Evolutionary conservation across 2,329 filamentous ascomycete genomes (phyloP).

Genomic region (Colletotrichum filicis): DNA sequence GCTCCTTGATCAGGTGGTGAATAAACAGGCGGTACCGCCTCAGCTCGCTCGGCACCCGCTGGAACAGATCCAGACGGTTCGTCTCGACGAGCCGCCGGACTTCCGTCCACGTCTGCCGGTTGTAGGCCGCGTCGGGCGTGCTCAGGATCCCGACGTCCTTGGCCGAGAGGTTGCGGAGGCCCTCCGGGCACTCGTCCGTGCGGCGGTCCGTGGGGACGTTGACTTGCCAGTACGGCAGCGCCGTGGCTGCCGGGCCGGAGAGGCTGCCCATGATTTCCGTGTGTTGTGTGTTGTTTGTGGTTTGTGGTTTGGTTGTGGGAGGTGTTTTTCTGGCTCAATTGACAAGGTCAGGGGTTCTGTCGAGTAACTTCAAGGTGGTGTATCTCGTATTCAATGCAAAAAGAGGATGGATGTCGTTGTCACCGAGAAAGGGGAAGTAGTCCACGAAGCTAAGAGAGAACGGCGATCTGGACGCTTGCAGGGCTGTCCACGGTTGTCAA

Average conservation of each 20-base stretch:
- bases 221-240: constrained; percentile 81
- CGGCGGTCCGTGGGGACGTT: constrained; percentile 76
- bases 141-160: constrained; percentile 79
- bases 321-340: neutral
- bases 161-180: constrained; percentile 68
- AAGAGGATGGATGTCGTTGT: neutral
- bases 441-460: neutral
- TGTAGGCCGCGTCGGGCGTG: constrained; percentile 76
- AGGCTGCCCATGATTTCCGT: constrained; percentile 22
- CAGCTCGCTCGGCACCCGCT: constrained; percentile 80
- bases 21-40: constrained; percentile 81
- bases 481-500: constrained; percentile 18
- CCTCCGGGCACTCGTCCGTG: constrained; percentile 76
- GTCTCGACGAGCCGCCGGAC: constrained; percentile 70
- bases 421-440: neutral
- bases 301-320: neutral
- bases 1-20: constrained; percentile 68
- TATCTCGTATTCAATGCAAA: neutral
- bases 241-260: neutral
- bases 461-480: constrained; percentile 2
- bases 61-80: constrained; percentile 81
- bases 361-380: neutral
- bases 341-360: neutral
- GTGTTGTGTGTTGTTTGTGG: neutral
- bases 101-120: constrained; percentile 73